These are phyloP conservation scores for Arachnopeziza araneosa DNA, from an alignment of 2,329 filamentous ascomycete genomes.

Conservation along the genomic window DNA sequence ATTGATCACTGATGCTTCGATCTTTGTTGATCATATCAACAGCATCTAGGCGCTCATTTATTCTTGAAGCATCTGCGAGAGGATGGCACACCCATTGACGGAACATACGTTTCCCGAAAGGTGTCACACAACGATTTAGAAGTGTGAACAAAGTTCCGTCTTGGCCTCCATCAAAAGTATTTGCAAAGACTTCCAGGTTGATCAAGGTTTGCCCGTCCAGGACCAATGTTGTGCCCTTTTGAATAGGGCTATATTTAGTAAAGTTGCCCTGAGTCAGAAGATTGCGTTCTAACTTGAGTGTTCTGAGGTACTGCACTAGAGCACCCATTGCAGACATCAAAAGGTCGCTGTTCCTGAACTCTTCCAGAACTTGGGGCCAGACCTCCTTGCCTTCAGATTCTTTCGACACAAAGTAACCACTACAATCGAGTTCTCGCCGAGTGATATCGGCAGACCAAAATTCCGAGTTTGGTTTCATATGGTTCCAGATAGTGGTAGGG, in stretches of 20 bases:
- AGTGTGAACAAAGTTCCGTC: slow-evolving; percentile 88
- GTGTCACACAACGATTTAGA: slow-evolving; percentile 90
- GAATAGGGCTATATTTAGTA: slow-evolving; percentile 84
- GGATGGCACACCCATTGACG: slow-evolving; percentile 98
- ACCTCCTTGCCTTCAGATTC: slow-evolving; percentile 46
- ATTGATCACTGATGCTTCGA: slow-evolving; percentile 72
- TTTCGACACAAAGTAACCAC: slow-evolving; percentile 68
- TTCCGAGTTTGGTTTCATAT: slow-evolving; percentile 78
- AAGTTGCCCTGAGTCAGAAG: slow-evolving; percentile 89
- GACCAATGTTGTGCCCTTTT: slow-evolving; percentile 80
- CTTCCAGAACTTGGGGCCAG: slow-evolving; percentile 72
- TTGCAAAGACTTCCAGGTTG: slow-evolving; percentile 96
- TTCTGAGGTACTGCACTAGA: slow-evolving; percentile 76
- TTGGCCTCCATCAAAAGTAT: slow-evolving; percentile 77
- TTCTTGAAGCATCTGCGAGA: slow-evolving; percentile 75
- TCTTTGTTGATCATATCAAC: slow-evolving; percentile 90
- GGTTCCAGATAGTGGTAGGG: slow-evolving; percentile 92
- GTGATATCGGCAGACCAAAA: slow-evolving; percentile 87
- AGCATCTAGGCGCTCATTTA: slow-evolving; percentile 90
- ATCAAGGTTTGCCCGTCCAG: slow-evolving; percentile 94
- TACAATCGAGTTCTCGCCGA: slow-evolving; percentile 71
- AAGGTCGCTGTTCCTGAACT: slow-evolving; percentile 71
- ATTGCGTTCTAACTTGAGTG: slow-evolving; percentile 83
- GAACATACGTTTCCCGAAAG: slow-evolving; percentile 93
- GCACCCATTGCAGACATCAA: slow-evolving; percentile 90